Percentiles rank a stretch among this genome's conserved stretches.
phyloP scores from a whole-genome alignment of 2,329 filamentous ascomycete species.

The Fusarium bactridioides region DNA sequence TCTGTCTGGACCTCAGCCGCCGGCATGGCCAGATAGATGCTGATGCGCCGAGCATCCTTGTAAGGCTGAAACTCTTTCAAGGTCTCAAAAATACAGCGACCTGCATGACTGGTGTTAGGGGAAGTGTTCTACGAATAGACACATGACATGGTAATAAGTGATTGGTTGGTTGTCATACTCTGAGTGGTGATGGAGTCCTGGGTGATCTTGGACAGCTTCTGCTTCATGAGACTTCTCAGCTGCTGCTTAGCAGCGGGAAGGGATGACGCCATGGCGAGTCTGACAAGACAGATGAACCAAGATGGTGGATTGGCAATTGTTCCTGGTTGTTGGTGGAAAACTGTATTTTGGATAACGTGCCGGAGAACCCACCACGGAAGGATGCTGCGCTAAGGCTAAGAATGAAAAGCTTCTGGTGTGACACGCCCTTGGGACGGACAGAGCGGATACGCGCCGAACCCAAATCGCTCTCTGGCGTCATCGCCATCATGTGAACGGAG shows the following conservation, averaged over 20 bases:
- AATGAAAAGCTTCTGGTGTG: conserved; percentile 11
- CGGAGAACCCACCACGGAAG: conserved; percentile 8
- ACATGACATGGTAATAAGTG: not conserved
- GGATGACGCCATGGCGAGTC: conserved; percentile 56
- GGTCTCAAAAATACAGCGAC: conserved; percentile 68
- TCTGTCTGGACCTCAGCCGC: conserved; percentile 85
- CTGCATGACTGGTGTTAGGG: conserved; percentile 54
- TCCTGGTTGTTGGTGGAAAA: conserved; percentile 16
- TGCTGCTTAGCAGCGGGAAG: conserved; percentile 77
- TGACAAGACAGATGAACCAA: conserved; percentile 15
- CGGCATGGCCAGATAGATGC: conserved; percentile 94
- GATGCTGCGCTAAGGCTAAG: conserved; percentile 27
- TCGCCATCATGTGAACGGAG: conserved; percentile 19
- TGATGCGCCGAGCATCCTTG: conserved; percentile 75
- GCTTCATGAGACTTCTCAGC: conserved; percentile 74
- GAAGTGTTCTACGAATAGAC: conserved; percentile 1
- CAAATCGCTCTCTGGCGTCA: conserved; percentile 24
- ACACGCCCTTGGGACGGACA: conserved; percentile 19
- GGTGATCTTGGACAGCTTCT: conserved; percentile 67
- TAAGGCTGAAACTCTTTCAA: conserved; percentile 78
- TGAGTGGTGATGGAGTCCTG: conserved; percentile 71
- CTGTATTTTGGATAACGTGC: conserved; percentile 5
- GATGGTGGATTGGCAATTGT: conserved; percentile 11
- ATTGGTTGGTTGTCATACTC: conserved; percentile 63
- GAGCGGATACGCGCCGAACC: conserved; percentile 25